These are phyloP conservation scores for Chlorella sp. DNA, from an alignment of 139 green algal genomes.

Conservation along the genomic window DNA sequence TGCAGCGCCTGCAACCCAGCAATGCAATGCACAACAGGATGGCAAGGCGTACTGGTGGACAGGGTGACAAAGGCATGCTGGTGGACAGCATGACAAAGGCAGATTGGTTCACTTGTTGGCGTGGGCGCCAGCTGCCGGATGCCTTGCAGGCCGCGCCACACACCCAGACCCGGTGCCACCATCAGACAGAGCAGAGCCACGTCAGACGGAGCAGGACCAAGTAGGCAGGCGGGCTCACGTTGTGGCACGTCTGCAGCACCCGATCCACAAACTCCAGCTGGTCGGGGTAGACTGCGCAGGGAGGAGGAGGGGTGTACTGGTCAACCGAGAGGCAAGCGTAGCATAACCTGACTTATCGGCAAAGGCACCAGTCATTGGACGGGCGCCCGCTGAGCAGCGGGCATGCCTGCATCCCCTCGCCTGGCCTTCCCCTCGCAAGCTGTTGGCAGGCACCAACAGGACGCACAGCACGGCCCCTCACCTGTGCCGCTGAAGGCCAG, in stretches of 20 bases:
- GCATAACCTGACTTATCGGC: background rate
- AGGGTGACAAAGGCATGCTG: background rate
- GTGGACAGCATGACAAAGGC: background rate
- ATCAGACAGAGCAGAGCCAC: background rate
- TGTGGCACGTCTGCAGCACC: constrained; percentile 63
- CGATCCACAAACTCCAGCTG: constrained; percentile 75
- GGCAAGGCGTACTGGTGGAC: background rate
- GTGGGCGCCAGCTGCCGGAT: too few species aligned
- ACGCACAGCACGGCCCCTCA: background rate
- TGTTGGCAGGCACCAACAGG: too few species aligned
- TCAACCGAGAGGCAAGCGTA: background rate
- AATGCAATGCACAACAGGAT: background rate
- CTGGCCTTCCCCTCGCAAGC: too few species aligned
- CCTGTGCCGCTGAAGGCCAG: constrained; percentile 76
- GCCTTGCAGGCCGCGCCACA: too few species aligned
- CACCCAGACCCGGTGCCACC: too few species aligned
- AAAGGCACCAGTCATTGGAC: background rate
- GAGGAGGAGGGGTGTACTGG: background rate
- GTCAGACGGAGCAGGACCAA: background rate
- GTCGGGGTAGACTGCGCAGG: constrained; percentile 63
- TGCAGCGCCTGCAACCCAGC: constrained; percentile 35
- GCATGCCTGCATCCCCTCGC: too few species aligned
- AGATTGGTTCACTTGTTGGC: background rate
- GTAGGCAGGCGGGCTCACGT: constrained; percentile 30
- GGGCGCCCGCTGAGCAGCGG: too few species aligned